A percentile compares a stretch with the other conserved stretches of the same genome.
phyloP scores from a whole-genome alignment of 495 filamentous ascomycete genomes.

The Alectoria sarmentosa region DNA sequence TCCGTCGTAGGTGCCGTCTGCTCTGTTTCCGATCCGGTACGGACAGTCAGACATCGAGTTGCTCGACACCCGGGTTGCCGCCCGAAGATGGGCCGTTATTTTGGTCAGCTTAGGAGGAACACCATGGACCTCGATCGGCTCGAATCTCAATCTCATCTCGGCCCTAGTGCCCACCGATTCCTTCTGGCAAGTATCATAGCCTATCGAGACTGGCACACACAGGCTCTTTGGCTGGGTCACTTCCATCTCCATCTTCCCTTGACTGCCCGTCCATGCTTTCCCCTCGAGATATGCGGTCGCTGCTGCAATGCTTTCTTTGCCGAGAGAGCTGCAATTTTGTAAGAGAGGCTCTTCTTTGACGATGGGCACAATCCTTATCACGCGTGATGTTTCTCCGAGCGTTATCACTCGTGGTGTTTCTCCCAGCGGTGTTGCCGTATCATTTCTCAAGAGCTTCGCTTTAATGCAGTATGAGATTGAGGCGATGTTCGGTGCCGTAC shows the following conservation, averaged over 20 bases:
- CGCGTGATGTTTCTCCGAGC: not conserved
- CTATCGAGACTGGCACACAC: not conserved
- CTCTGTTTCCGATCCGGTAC: not conserved
- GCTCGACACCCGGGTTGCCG: not conserved
- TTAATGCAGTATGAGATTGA: constrained; percentile 7
- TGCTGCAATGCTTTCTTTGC: not conserved
- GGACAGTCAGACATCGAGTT: not conserved
- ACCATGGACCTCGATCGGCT: not conserved
- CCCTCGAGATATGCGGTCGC: not conserved
- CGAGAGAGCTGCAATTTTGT: not conserved
- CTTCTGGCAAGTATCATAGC: not conserved
- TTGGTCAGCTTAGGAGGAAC: not conserved
- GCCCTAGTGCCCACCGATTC: not conserved
- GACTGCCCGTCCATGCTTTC: not conserved
- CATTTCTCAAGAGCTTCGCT: not conserved
- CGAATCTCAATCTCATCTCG: not conserved
- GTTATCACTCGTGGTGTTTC: not conserved
- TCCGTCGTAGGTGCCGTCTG: not conserved
- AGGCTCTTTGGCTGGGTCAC: not conserved
- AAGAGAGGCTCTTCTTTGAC: not conserved
- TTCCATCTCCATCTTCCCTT: not conserved
- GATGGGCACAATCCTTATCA: not conserved
- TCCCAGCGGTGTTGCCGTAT: not conserved
- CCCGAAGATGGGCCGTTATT: not conserved
- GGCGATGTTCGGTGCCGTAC: not conserved